Percentiles rank a stretch among this genome's conserved stretches.
phyloP scores from a whole-genome alignment of 2,329 filamentous ascomycete genomes.

The Clarireedia homoeocarpa region DNA sequence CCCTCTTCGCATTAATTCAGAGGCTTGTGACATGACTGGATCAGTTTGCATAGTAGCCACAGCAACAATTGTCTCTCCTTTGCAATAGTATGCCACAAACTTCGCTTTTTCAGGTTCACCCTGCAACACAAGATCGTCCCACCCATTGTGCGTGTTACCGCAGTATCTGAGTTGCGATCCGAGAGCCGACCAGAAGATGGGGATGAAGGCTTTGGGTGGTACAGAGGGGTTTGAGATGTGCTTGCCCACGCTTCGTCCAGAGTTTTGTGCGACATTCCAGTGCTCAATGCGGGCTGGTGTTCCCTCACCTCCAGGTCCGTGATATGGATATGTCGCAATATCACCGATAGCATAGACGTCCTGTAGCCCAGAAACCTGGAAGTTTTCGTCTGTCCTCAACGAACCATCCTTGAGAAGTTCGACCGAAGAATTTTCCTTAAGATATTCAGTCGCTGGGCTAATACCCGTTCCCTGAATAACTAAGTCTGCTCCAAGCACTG shows the following conservation, averaged over 20 bases:
- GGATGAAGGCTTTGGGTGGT: conserved; percentile 68
- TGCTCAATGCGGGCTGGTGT: conserved; percentile 80
- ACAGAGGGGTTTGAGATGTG: conserved; percentile 62
- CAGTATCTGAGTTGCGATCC: conserved; percentile 88
- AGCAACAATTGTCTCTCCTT: conserved; percentile 79
- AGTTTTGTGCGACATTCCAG: conserved; percentile 96
- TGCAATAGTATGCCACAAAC: conserved; percentile 84
- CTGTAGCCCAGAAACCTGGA: conserved; percentile 65
- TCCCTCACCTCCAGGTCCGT: conserved; percentile 76
- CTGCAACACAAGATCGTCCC: conserved; percentile 75
- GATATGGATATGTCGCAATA: conserved; percentile 91
- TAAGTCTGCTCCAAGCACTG: conserved; percentile 74
- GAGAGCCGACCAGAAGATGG: conserved; percentile 94
- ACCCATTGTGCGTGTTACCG: conserved; percentile 75
- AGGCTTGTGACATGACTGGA: conserved; percentile 73
- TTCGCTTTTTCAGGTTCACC: conserved; percentile 70
- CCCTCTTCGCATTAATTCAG: conserved; percentile 74
- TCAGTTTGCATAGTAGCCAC: conserved; percentile 88
- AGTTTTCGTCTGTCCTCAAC: conserved; percentile 70
- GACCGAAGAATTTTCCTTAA: conserved; percentile 63
- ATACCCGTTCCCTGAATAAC: conserved; percentile 92
- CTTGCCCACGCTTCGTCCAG: conserved; percentile 70
- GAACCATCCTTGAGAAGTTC: conserved; percentile 79
- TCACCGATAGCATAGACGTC: conserved; percentile 92
- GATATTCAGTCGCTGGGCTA: conserved; percentile 73